Conservation (phyloP, 1,139 yeast genomes). For the Geotrichum bryndzae region DNA sequence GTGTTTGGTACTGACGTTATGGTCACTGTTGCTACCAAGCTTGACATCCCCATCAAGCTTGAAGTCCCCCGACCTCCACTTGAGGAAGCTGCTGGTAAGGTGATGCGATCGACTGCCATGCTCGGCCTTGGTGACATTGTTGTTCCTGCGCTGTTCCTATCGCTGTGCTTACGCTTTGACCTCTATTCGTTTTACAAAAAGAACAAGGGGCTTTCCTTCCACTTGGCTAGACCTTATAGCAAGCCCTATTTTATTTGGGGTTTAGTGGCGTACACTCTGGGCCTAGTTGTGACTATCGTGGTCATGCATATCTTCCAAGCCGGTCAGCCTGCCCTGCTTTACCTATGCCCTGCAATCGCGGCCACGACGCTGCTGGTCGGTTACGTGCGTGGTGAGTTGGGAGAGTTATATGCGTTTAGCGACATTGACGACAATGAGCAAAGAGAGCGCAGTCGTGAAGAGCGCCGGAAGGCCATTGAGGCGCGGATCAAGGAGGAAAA, state of each 20-base stretch:
- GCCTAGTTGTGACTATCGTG: slow-evolving; percentile 41
- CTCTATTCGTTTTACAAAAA: slow-evolving; percentile 37
- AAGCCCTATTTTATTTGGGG: slow-evolving; percentile 45
- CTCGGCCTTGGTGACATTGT: slow-evolving; percentile 59
- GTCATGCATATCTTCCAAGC: slow-evolving; percentile 38
- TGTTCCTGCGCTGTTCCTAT: slow-evolving; percentile 48
- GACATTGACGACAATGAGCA: slow-evolving; percentile 28
- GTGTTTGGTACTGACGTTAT: slow-evolving; percentile 59
- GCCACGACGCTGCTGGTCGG: slow-evolving; percentile 37
- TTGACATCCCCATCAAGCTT: slow-evolving; percentile 55
- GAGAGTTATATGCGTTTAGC: slow-evolving; percentile 38
- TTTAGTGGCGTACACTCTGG: slow-evolving; percentile 43
- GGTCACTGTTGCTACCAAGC: slow-evolving; percentile 53
- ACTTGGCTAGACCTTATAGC: slow-evolving; percentile 38
- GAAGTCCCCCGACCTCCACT: slow-evolving; percentile 39
- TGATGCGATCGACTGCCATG: slow-evolving; percentile 26
- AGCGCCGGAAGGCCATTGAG: slow-evolving; percentile 4
- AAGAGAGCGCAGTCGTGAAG: slow-evolving; percentile 4
- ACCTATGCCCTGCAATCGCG: slow-evolving; percentile 51
- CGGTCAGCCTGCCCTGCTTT: slow-evolving; percentile 66
- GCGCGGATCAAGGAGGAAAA: slow-evolving; percentile 7
- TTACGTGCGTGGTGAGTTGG: slow-evolving; percentile 39
- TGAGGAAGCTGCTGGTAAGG: slow-evolving; percentile 7
- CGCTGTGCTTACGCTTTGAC: slow-evolving; percentile 50
- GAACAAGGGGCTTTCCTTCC: slow-evolving; percentile 32